phyloP scores from a whole-genome alignment of 1,284 basidiomycete species.

The Xerocomus nothofagi region DNA sequence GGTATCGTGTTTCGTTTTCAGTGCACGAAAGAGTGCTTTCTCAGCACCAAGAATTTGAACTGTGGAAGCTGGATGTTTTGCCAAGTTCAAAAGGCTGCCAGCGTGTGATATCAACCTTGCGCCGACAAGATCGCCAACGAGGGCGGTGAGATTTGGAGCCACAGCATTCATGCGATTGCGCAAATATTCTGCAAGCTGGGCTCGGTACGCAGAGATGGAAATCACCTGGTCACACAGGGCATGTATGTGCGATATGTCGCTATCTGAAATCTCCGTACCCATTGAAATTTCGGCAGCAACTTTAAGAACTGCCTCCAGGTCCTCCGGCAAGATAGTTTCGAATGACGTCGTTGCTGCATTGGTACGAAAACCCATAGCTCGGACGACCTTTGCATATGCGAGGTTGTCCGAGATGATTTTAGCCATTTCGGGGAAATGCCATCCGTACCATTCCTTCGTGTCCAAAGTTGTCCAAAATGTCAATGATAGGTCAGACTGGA shows the following conservation, averaged over 20 bases:
- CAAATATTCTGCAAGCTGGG: conserved; percentile 92
- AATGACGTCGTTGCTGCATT: conserved; percentile 88
- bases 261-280: conserved; percentile 98
- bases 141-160: conserved; percentile 93
- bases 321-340: conserved; percentile 89
- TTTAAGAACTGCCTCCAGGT: conserved; percentile 89
- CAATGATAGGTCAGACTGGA: neutral
- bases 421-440: conserved; percentile 99
- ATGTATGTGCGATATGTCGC: conserved; percentile 93
- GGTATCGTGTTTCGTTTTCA: conserved; percentile 99
- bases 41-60: conserved; percentile 98
- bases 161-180: conserved; percentile 97
- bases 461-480: too few relatives aligned
- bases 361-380: conserved; percentile 92
- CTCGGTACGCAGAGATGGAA: conserved; percentile 90
- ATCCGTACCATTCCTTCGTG: conserved; percentile 98
- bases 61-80: conserved; percentile 97
- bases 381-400: conserved; percentile 92
- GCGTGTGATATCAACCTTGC: conserved; percentile 96
- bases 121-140: conserved; percentile 96
- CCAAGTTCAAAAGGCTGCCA: conserved; percentile 89
- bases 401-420: conserved; percentile 98
- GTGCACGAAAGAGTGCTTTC: conserved; percentile 96
- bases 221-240: conserved; percentile 97
- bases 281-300: conserved; percentile 95